Percentiles rank a stretch among this genome's conserved stretches.
phyloP scores from a whole-genome alignment of 176 grass and related monocot genomes.

The Alopecurus myosuroides region DNA sequence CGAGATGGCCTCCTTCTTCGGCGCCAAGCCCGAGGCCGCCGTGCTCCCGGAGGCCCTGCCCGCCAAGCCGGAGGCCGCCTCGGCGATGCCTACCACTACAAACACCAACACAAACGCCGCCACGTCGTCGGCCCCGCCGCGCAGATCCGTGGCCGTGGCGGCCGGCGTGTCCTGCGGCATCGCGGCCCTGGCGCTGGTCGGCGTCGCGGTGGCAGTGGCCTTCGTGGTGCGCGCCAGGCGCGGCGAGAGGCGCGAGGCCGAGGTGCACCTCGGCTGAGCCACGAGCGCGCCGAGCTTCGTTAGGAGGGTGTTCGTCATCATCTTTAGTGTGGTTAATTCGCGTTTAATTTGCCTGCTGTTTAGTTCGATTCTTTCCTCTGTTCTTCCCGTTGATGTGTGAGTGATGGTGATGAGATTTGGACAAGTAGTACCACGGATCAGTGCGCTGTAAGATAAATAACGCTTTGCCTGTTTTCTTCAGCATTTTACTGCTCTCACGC shows the following conservation, averaged over 20 bases:
- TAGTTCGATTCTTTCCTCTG: slow-evolving; percentile 18
- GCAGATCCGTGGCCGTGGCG: slow-evolving; percentile 38
- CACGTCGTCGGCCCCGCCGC: not conserved
- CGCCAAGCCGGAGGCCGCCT: slow-evolving; percentile 46
- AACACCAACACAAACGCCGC: not conserved
- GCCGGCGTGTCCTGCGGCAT: slow-evolving; percentile 48
- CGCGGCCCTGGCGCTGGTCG: slow-evolving; percentile 36
- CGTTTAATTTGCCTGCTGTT: not conserved
- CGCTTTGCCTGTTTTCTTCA: not conserved
- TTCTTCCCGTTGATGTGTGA: not conserved
- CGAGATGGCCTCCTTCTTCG: slow-evolving; percentile 37
- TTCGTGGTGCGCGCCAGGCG: slow-evolving; percentile 46
- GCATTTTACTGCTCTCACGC: not conserved
- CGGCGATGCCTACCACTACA: slow-evolving; percentile 29
- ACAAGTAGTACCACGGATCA: not conserved
- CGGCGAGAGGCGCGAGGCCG: slow-evolving; percentile 13
- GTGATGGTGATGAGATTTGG: not conserved
- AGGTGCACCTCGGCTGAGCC: slow-evolving; percentile 25
- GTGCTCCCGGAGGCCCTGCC: slow-evolving; percentile 38
- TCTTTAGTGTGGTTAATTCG: slow-evolving; percentile 18
- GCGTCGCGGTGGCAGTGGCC: slow-evolving; percentile 35
- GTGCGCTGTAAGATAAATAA: slow-evolving; percentile 47
- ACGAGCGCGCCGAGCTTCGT: not conserved
- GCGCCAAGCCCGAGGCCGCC: slow-evolving; percentile 44
- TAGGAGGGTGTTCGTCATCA: not conserved